Evolutionary conservation across 768 basidiomycete genomes (phyloP).

Genomic region (Suillus discolor): DNA sequence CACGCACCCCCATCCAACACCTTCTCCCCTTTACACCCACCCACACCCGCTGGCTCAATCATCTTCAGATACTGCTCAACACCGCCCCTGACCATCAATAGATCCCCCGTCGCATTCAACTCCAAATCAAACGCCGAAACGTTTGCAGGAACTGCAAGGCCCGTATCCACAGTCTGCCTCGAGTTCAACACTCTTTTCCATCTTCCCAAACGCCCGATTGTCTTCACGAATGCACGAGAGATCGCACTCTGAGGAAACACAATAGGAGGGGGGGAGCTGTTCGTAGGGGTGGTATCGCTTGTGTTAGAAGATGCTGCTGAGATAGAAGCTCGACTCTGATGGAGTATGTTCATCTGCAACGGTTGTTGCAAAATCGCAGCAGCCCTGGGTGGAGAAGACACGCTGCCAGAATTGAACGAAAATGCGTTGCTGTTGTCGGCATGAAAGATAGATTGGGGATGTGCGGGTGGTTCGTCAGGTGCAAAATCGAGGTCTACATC

Average conservation of each 20-base stretch:
- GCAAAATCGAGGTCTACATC: slow-evolving; percentile 82
- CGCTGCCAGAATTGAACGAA: slow-evolving; percentile 28
- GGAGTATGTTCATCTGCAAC: slow-evolving; percentile 50
- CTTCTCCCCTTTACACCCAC: not conserved
- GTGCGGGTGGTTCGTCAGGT: slow-evolving; percentile 42
- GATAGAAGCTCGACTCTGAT: slow-evolving; percentile 42
- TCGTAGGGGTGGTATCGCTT: slow-evolving; percentile 11
- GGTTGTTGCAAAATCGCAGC: slow-evolving; percentile 69
- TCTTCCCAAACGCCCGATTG: slow-evolving; percentile 78
- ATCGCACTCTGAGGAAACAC: slow-evolving; percentile 62
- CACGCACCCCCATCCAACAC: not conserved
- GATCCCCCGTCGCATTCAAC: slow-evolving; percentile 57
- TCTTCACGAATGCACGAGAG: slow-evolving; percentile 77
- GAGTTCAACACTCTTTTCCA: slow-evolving; percentile 79
- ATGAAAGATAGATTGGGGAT: slow-evolving; percentile 36
- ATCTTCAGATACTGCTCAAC: slow-evolving; percentile 69
- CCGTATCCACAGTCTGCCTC: slow-evolving; percentile 38
- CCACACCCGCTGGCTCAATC: slow-evolving; percentile 39
- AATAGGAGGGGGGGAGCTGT: slow-evolving; percentile 28
- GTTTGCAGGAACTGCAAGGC: slow-evolving; percentile 41
- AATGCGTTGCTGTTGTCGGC: slow-evolving; percentile 52
- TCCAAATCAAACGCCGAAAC: slow-evolving; percentile 77
- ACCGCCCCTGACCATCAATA: slow-evolving; percentile 61
- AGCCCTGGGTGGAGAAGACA: slow-evolving; percentile 41
- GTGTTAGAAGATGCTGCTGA: slow-evolving; percentile 20